phyloP scores from a whole-genome alignment of 1,284 basidiomycete species.

The Cryptococcus sp. region DNA sequence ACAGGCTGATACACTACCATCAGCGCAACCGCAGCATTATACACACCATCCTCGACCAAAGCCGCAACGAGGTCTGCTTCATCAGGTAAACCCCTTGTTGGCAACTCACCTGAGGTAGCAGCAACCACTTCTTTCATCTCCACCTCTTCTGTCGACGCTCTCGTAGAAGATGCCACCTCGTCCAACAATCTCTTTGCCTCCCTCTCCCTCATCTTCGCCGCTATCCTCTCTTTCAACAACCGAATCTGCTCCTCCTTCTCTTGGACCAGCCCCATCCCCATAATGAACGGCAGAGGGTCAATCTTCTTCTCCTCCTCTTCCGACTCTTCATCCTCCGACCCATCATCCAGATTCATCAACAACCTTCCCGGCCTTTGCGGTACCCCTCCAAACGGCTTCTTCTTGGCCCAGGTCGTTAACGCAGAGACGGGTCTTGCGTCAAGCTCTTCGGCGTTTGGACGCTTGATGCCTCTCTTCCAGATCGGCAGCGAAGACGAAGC shows the following conservation, averaged over 20 bases:
- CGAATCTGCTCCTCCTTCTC: slow-evolving; percentile 34
- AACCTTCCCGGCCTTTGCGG: slow-evolving; percentile 18
- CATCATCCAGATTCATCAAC: slow-evolving; percentile 23
- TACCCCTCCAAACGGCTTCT: slow-evolving; percentile 16
- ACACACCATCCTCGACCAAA: no score
- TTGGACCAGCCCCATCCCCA: slow-evolving; percentile 17
- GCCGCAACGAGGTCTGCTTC: no score
- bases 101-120: no score
- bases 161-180: neutral
- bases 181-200: slow-evolving; percentile 9
- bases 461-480: slow-evolving; percentile 22
- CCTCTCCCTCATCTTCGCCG: slow-evolving; percentile 20
- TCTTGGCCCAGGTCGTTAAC: slow-evolving; percentile 6
- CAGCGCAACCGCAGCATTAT: no score
- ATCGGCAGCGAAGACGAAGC: slow-evolving; percentile 4
- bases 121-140: no score
- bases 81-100: no score
- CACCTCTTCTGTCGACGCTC: no score
- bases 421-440: slow-evolving; percentile 24
- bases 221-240: slow-evolving; percentile 33
- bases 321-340: slow-evolving; percentile 20
- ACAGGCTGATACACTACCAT: no score
- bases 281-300: slow-evolving; percentile 11
- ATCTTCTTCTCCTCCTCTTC: slow-evolving; percentile 11
- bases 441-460: slow-evolving; percentile 36